These are phyloP conservation scores for Seminavis robusta DNA, from an alignment of 108 stramenopile species.

Conservation along the genomic window DNA sequence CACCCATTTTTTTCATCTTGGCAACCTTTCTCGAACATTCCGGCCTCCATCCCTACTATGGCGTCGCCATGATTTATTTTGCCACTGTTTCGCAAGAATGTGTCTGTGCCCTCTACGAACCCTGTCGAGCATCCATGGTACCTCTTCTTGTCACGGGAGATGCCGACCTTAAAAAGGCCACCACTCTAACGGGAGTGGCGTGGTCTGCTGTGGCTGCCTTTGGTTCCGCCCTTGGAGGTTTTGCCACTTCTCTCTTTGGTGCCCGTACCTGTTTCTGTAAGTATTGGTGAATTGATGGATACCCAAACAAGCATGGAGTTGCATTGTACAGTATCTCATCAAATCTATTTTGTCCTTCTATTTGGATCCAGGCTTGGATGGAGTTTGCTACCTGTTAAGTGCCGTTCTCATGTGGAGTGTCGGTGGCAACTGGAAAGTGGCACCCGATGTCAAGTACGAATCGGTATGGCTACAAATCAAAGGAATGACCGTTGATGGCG, in stretches of 20 bases:
- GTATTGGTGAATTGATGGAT: no score
- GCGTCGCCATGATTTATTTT: conserved; percentile 35
- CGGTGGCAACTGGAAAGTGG: conserved; percentile 15
- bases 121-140: conserved; percentile 35
- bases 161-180: conserved; percentile 53
- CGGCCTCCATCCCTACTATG: no score
- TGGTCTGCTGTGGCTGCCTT: conserved; percentile 63
- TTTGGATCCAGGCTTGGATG: no score
- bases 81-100: conserved; percentile 39
- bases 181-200: conserved; percentile 49
- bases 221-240: conserved; percentile 54
- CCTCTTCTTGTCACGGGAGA: conserved; percentile 47
- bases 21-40: conserved; percentile 32
- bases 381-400: conserved; percentile 51
- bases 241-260: conserved; percentile 40
- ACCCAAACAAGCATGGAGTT: no score
- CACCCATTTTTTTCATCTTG: conserved; percentile 34
- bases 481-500: no score
- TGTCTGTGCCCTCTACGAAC: conserved; percentile 50
- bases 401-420: conserved; percentile 25
- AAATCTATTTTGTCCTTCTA: no score
- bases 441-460: no score
- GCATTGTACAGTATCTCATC: no score
- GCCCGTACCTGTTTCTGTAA: conserved; percentile 52
- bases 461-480: conserved; percentile 51